These are phyloP conservation scores for Rhizodiscina lignyota DNA, from an alignment of 495 filamentous ascomycete genomes.

Conservation along the genomic window DNA sequence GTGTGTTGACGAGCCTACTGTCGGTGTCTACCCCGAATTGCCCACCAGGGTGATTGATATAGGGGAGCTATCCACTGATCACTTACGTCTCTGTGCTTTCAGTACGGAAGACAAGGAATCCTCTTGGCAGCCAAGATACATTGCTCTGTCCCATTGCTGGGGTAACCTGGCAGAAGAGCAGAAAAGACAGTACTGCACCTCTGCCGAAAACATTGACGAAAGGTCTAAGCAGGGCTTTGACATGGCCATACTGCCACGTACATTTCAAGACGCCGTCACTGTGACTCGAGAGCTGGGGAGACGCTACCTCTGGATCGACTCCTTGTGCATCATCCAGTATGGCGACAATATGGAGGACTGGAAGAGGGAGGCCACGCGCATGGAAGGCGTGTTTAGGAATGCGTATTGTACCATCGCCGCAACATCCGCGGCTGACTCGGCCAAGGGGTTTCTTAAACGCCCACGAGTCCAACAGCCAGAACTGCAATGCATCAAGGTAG, in stretches of 20 bases:
- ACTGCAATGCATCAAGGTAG: neutral
- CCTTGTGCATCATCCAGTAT: constrained; percentile 4
- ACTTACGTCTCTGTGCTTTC: too few species aligned
- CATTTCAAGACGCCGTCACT: constrained; percentile 6
- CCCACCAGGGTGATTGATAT: constrained; percentile 18
- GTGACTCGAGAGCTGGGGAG: constrained; percentile 4
- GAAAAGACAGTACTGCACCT: constrained; percentile 1
- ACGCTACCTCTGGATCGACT: constrained; percentile 5
- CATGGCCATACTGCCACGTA: neutral
- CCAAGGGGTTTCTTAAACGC: constrained; percentile 1
- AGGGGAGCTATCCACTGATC: too few species aligned
- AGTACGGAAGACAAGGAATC: too few species aligned
- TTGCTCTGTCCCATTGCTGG: constrained; percentile 4
- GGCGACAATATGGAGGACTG: neutral
- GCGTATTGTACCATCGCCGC: constrained; percentile 3
- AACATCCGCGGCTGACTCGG: neutral
- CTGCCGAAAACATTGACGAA: neutral
- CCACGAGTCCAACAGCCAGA: too few species aligned
- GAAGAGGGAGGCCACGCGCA: constrained; percentile 1
- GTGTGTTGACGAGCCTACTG: too few species aligned
- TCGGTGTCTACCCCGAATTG: too few species aligned
- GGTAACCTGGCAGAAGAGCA: neutral
- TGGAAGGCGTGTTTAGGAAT: neutral
- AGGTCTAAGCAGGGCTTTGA: neutral
- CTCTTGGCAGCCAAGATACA: too few species aligned